Evolutionary conservation across 306 rosid genomes (phyloP), one percentile per base, ranked within the genome.

Genomic region (Quercus engelmannii): DNA sequence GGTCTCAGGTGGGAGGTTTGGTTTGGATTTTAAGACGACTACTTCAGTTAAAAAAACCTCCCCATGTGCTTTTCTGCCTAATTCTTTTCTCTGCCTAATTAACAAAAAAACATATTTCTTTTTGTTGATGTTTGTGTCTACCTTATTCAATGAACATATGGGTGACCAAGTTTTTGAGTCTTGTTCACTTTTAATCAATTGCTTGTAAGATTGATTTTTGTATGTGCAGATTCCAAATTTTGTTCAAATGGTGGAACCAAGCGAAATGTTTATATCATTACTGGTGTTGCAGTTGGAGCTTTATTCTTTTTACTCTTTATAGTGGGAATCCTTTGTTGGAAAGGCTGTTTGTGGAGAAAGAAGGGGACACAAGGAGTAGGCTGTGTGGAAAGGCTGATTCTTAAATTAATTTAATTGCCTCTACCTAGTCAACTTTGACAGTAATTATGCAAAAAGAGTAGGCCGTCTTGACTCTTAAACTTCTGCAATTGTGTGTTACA

Each of bases 271-370:
- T 67, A 12, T 52, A 69, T 80, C 54, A 76, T 77, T 26, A 20
- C 59, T 68, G 92, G 89, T 35, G 77, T 78, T 49, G 74, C 78
- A 57, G 67, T 69, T 38, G 92, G 91, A 74, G 82, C 74, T 63
- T 79, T 86, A 19, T 84, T 83, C 83, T 30, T 88, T 9, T 43
- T 83, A 38, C 73, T 86, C 77, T 25, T 83, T 20, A n/a, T 83
- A 18, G 61, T 82, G 1, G 93, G 92, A 73, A 79, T 91, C 81
- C 82, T 86, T 72, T 77, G 88, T 86, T 86, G 93, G 90, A 88
- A 81, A 82, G 81, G 86, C 64, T 70, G 38, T 81, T 76, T 86
- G 63, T 62, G 49, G 69, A 71, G 75, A 64, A 86, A 69, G 67
- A 76, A 55, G 76, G 74, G 41, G 38, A 76, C 74, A 58, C 25